Evolutionary conservation across 176 grass and related monocot genomes (phyloP).

Genomic region (Musa itinerans): DNA sequence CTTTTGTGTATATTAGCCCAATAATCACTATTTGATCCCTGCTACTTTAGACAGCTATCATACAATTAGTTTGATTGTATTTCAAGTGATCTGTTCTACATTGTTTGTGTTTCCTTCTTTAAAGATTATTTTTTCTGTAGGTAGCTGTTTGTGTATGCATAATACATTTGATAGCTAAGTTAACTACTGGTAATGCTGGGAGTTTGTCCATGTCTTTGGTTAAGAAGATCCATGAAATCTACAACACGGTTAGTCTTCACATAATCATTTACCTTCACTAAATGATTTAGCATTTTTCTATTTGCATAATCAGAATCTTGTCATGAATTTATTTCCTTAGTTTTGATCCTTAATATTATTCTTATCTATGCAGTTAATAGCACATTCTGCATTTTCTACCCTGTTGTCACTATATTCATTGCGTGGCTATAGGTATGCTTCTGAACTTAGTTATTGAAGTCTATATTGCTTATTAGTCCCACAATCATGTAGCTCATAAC

Average conservation of each 20-base stretch:
- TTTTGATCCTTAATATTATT: background rate
- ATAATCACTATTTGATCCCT: too few species aligned
- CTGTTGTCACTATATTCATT: constrained; percentile 53
- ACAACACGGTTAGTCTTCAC: constrained; percentile 34
- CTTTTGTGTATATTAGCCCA: too few species aligned
- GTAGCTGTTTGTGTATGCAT: constrained; percentile 56
- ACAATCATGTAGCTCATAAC: too few species aligned
- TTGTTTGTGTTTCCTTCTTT: too few species aligned
- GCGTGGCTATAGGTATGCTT: constrained; percentile 46
- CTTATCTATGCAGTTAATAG: constrained; percentile 39
- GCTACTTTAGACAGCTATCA: too few species aligned
- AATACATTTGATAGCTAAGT: constrained; percentile 58
- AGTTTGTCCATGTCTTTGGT: constrained; percentile 61
- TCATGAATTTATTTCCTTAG: background rate
- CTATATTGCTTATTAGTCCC: too few species aligned
- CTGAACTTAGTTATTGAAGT: background rate
- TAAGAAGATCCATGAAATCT: constrained; percentile 50
- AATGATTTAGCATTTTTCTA: background rate
- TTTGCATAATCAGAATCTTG: background rate
- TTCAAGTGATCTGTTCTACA: too few species aligned
- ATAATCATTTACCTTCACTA: background rate
- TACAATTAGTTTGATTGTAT: too few species aligned
- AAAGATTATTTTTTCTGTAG: constrained; percentile 25
- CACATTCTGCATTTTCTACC: constrained; percentile 55
- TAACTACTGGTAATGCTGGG: constrained; percentile 42